A percentile compares a stretch with the other conserved stretches of the same genome.
phyloP scores from a whole-genome alignment of 129 eudicot species.

The carrot (Daucus carota) region DNA sequence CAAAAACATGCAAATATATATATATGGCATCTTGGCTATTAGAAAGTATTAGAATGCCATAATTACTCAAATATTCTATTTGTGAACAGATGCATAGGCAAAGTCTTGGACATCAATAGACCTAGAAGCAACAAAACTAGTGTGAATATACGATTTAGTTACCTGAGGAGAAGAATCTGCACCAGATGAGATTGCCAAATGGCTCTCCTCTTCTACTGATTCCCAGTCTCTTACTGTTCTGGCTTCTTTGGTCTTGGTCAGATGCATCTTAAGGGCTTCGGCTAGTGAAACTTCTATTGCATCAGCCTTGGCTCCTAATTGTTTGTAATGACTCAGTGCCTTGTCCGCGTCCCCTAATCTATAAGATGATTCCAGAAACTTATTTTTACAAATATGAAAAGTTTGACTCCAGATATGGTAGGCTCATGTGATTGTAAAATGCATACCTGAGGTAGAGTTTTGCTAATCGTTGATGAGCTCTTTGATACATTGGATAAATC shows the following conservation, averaged over 20 bases:
- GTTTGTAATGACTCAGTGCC: conserved; percentile 56
- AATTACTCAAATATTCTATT: not conserved
- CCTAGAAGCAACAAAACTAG: not conserved
- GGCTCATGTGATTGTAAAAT: not conserved
- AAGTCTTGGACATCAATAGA: not conserved
- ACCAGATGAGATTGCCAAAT: conserved; percentile 37
- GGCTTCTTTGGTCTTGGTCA: conserved; percentile 36
- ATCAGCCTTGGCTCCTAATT: conserved; percentile 44
- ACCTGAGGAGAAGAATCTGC: conserved; percentile 85
- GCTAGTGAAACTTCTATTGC: conserved; percentile 38
- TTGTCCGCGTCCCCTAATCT: conserved; percentile 77
- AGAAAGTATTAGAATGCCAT: not conserved
- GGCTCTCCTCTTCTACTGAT: conserved; percentile 40
- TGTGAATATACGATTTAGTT: not conserved
- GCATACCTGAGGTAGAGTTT: conserved; percentile 43
- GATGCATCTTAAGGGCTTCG: conserved; percentile 35
- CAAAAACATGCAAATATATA: not conserved
- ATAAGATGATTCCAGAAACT: not conserved
- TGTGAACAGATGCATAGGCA: not conserved
- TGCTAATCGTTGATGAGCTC: conserved; percentile 76
- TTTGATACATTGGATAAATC: conserved; percentile 55
- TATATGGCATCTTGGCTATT: not conserved
- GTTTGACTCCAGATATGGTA: not conserved
- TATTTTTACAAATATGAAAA: not conserved
- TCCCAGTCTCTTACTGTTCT: conserved; percentile 42